Evolutionary conservation across 2,329 filamentous ascomycete species (phyloP), one percentile per base, ranked within the genome.

Genomic region (Blumeria hordei): DNA sequence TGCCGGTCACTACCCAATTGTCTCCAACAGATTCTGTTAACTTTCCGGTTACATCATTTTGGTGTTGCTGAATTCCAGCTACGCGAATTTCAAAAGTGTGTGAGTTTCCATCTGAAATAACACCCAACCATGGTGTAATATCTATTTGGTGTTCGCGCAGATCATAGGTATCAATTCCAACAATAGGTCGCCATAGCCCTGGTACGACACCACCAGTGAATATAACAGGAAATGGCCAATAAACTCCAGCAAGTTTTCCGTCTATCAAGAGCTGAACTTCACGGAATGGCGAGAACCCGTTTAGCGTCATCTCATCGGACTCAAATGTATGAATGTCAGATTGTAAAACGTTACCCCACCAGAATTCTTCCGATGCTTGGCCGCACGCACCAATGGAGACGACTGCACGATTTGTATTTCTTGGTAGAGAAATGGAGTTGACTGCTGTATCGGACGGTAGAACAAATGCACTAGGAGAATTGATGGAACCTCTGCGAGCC

Each of bases 201-300:
- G 85, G 85, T 0, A 83, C 80, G 6, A 93, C 72, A 1, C 85
- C 85, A 2, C 87, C 86, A 0, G 86, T 88, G 61, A 88, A 90
- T 52, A 93, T 81, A 16, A 87, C 74, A 0, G 85, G 85, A 61
- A 85, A 90, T 0, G 86, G 87, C 84, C 83, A 92, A 35, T 78
- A 75, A 1, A 88, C 78, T 1, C 85, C 86, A 1, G 83, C 83
- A 21, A 90, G 67, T 16, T 74, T 68, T 0, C 76, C 83, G 62
- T 93, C 85, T 54, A 93, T 84, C 45, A 76, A 70, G 0, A 92
- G 69, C 61, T 88, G 84, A 0, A 92, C 73, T 68, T 93, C 86
- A 21, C 86, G 78, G 65, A 85, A 90, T 0, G 84, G 78, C 5
- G 81, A 81, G 61, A 77, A 78, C 0, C 83, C 85, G 28, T 77